A percentile compares a stretch with the other conserved stretches of the same genome.
These are phyloP conservation scores for Novymonas esmeraldas DNA, from an alignment of 208 protist genomes.

Conservation along the genomic window DNA sequence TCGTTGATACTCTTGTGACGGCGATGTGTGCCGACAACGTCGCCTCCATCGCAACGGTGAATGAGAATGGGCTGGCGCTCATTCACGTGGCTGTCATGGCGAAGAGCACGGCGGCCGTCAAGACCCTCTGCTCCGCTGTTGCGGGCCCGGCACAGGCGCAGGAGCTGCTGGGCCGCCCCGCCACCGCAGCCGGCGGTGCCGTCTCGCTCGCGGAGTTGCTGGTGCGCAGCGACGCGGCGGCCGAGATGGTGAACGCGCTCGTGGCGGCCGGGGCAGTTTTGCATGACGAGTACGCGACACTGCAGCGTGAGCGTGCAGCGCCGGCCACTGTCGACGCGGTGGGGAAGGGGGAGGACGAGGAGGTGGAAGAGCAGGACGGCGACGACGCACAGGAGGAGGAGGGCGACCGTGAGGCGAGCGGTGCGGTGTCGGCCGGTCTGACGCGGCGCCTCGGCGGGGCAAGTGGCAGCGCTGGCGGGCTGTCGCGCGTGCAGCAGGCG, in stretches of 20 bases:
- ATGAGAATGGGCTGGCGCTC: conserved; percentile 30
- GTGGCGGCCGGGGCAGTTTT: background rate
- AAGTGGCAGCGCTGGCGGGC: conserved; percentile 4
- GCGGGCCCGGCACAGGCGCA: conserved; percentile 15
- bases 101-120: conserved; percentile 38
- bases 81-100: conserved; percentile 43
- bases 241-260: conserved; percentile 11
- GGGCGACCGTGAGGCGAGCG: background rate
- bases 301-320: background rate
- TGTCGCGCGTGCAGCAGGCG: conserved; percentile 54
- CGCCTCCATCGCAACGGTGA: conserved; percentile 8
- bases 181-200: background rate
- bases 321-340: conserved; percentile 2
- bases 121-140: conserved; percentile 26
- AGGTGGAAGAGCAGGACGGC: conserved; percentile 14
- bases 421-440: background rate
- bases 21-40: conserved; percentile 7
- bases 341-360: conserved; percentile 10
- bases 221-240: background rate
- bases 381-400: background rate
- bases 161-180: conserved; percentile 1
- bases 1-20: conserved; percentile 12
- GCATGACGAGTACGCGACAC: background rate
- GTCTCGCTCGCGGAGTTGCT: conserved; percentile 12
- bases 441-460: conserved; percentile 9